Evolutionary conservation across 1,284 basidiomycete species (phyloP).

Genomic region (Sporisorium graminicola): DNA sequence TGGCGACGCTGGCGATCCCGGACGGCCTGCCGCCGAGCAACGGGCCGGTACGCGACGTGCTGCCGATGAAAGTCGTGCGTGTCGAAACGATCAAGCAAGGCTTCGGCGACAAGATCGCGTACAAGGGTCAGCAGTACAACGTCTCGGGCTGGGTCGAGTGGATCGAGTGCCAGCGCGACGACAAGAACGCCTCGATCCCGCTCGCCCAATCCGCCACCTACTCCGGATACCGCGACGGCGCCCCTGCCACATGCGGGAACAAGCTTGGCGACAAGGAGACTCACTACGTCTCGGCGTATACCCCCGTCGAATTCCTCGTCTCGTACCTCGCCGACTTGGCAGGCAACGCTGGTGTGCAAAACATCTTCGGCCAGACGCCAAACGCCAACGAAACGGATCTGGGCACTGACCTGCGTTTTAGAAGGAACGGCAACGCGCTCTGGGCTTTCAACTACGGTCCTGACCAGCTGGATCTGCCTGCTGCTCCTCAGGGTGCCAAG

Average conservation of each 20-base stretch:
- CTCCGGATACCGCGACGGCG: constrained; percentile 47
- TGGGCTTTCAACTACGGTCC: constrained; percentile 57
- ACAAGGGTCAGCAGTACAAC: constrained; percentile 39
- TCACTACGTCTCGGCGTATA: constrained; percentile 53
- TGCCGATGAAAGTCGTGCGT: constrained; percentile 47
- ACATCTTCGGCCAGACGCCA: constrained; percentile 24
- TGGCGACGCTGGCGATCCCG: constrained; percentile 46
- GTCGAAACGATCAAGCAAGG: constrained; percentile 48
- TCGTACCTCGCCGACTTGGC: constrained; percentile 39
- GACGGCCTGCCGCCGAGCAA: constrained; percentile 47
- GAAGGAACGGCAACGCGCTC: constrained; percentile 44
- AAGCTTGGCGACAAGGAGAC: constrained; percentile 35
- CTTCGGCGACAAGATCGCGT: constrained; percentile 44
- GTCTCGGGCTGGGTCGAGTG: constrained; percentile 53
- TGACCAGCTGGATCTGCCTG: constrained; percentile 33
- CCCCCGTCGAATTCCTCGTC: constrained; percentile 41
- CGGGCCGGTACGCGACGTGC: constrained; percentile 36
- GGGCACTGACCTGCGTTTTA: constrained; percentile 42
- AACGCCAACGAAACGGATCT: constrained; percentile 28
- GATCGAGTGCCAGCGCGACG: constrained; percentile 52
- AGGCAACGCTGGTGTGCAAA: constrained; percentile 30
- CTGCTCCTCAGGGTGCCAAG: constrained; percentile 30
- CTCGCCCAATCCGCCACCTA: constrained; percentile 28
- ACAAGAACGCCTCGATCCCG: constrained; percentile 31
- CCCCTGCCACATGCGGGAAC: constrained; percentile 44